Percentiles rank a stretch among this genome's conserved stretches.
Evolutionary conservation across 345 rosid genomes (phyloP).

Genomic region (Euphorbia lathyris): DNA sequence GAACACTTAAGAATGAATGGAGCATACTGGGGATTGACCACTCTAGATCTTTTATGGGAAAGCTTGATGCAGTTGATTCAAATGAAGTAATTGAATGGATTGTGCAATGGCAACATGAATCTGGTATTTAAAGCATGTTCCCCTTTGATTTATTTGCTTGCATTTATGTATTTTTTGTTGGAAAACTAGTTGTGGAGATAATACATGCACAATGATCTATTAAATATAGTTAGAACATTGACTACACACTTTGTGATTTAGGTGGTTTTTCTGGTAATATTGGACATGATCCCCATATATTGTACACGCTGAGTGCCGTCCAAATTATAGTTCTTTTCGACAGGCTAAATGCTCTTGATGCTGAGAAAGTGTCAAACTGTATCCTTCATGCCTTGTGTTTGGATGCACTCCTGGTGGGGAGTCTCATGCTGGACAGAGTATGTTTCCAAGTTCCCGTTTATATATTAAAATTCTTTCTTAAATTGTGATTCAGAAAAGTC

Average conservation of each 20-base stretch:
- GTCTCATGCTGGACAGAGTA: no score
- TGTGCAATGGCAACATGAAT: slow-evolving; percentile 74
- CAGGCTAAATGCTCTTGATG: slow-evolving; percentile 62
- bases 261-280: slow-evolving; percentile 93
- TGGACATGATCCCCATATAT: slow-evolving; percentile 82
- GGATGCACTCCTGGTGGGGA: no score
- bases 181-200: not conserved
- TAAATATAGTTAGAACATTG: no score
- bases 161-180: not conserved
- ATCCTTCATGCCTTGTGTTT: no score
- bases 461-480: no score
- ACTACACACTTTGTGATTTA: slow-evolving; percentile 23
- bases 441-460: no score
- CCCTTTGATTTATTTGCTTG: not conserved
- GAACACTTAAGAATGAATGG: slow-evolving; percentile 88
- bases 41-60: slow-evolving; percentile 72
- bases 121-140: slow-evolving; percentile 38
- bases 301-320: slow-evolving; percentile 79
- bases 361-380: slow-evolving; percentile 66
- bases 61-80: slow-evolving; percentile 48
- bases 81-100: slow-evolving; percentile 72
- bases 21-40: slow-evolving; percentile 84
- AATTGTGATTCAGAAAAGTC: slow-evolving; percentile 37
- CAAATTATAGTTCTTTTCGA: slow-evolving; percentile 76
- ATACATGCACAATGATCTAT: no score